These are phyloP conservation scores for Areca catechu DNA, from an alignment of 176 grass and related monocot species.

Conservation along the genomic window DNA sequence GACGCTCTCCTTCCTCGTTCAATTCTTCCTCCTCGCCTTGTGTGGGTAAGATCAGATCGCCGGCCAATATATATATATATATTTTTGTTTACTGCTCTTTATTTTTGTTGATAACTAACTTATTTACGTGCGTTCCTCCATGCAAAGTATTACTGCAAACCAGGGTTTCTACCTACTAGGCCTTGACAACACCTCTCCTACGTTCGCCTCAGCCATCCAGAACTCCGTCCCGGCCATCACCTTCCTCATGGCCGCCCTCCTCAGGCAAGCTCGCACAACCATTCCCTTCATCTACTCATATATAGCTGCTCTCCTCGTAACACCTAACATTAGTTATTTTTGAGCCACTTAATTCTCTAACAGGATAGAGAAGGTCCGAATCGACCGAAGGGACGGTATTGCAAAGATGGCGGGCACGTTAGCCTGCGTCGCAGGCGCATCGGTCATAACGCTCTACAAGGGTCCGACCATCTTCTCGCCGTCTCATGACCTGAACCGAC, in stretches of 20 bases:
- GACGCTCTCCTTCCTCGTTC: constrained; percentile 48
- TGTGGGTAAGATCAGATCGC: constrained; percentile 51
- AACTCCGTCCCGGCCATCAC: constrained; percentile 98
- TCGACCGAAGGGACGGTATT: constrained; percentile 80
- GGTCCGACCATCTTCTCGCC: constrained; percentile 69
- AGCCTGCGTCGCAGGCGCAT: constrained; percentile 74
- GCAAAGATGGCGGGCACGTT: constrained; percentile 69
- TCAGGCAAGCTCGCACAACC: constrained; percentile 21
- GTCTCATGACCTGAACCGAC: background rate
- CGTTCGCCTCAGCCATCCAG: constrained; percentile 95
- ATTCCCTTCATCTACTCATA: no score
- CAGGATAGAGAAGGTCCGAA: constrained; percentile 79
- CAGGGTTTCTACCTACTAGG: constrained; percentile 94
- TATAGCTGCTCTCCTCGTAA: no score
- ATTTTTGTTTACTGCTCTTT: no score
- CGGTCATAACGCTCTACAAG: constrained; percentile 91
- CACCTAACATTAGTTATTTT: no score
- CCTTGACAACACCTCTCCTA: constrained; percentile 83
- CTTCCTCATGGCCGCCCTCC: constrained; percentile 83
- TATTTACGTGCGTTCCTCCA: background rate
- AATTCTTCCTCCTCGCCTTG: constrained; percentile 94
- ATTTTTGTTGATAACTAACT: no score
- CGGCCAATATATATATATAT: no score
- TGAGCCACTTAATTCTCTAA: background rate
- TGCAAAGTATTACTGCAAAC: constrained; percentile 71